phyloP scores from a whole-genome alignment of 805 yeast species.

The Danielozyma ontarioensis region DNA sequence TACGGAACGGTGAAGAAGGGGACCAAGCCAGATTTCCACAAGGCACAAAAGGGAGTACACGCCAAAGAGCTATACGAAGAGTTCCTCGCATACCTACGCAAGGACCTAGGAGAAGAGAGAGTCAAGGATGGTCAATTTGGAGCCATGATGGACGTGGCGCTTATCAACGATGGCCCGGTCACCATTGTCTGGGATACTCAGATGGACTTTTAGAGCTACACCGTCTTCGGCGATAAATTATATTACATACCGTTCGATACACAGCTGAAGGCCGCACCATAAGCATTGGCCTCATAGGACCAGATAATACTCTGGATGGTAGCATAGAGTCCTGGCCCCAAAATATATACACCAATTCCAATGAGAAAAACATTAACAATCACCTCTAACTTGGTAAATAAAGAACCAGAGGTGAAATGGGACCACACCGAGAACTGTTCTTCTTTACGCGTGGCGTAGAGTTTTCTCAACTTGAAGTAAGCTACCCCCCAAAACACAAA shows the following conservation, averaged over 20 bases:
- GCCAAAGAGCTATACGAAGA: conserved; percentile 49
- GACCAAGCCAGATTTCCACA: conserved; percentile 90
- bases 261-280: conserved; percentile 51
- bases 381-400: conserved; percentile 32
- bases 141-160: conserved; percentile 92
- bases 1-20: conserved; percentile 86
- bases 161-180: conserved; percentile 91
- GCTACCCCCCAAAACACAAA: conserved; percentile 62
- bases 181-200: conserved; percentile 78
- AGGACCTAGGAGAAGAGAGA: conserved; percentile 53
- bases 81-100: conserved; percentile 45
- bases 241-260: conserved; percentile 27
- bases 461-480: conserved; percentile 39
- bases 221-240: too few relatives aligned
- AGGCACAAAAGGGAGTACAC: conserved; percentile 74
- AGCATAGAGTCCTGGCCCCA: conserved; percentile 58
- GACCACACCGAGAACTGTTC: conserved; percentile 16
- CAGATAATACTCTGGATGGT: conserved; percentile 50
- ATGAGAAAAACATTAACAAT: conserved; percentile 34
- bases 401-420: conserved; percentile 22
- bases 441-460: conserved; percentile 12
- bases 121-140: conserved; percentile 91
- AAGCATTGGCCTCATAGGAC: conserved; percentile 43
- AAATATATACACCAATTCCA: conserved; percentile 44
- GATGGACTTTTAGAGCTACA: too few relatives aligned